These are phyloP conservation scores for Diaporthe ilicicola DNA, from an alignment of 2,329 filamentous ascomycete genomes.

Conservation along the genomic window DNA sequence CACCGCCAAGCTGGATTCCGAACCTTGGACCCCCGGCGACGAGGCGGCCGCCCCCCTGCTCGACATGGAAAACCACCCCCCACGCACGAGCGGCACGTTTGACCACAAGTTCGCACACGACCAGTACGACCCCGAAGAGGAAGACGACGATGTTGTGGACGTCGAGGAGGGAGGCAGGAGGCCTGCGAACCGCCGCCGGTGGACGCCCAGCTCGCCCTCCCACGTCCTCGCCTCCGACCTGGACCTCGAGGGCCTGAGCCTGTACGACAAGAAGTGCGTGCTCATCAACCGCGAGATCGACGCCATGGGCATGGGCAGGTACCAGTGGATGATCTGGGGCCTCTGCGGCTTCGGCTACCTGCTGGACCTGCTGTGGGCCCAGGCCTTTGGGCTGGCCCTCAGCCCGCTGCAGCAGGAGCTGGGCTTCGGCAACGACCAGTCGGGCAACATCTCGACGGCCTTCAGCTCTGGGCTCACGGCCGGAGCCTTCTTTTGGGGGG, in stretches of 20 bases:
- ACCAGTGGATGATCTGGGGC: constrained; percentile 61
- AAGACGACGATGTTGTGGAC: not conserved
- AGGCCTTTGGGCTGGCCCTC: constrained; percentile 64
- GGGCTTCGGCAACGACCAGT: constrained; percentile 52
- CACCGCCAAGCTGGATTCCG: constrained; percentile 21
- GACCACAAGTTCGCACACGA: constrained; percentile 21
- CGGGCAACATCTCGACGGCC: constrained; percentile 59
- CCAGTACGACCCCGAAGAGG: constrained; percentile 4
- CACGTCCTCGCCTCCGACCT: constrained; percentile 20
- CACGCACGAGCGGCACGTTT: constrained; percentile 13
- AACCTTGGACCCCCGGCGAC: constrained; percentile 15
- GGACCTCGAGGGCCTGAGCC: constrained; percentile 27
- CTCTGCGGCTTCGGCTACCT: constrained; percentile 64
- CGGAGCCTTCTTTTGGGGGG: constrained; percentile 64
- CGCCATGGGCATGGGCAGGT: constrained; percentile 59
- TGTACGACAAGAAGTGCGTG: constrained; percentile 32
- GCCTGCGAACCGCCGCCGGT: constrained; percentile 10
- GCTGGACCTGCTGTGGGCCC: constrained; percentile 65
- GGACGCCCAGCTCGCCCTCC: constrained; percentile 18
- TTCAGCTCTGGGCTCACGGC: constrained; percentile 64
- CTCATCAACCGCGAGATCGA: constrained; percentile 54
- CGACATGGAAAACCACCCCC: constrained; percentile 24
- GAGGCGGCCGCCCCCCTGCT: constrained; percentile 28
- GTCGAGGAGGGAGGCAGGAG: constrained; percentile 2
- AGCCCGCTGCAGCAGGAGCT: constrained; percentile 64